Percentiles rank a stretch among this genome's conserved stretches.
Evolutionary conservation across 2,329 filamentous ascomycete species (phyloP).

Genomic region (Claviceps purpurea): DNA sequence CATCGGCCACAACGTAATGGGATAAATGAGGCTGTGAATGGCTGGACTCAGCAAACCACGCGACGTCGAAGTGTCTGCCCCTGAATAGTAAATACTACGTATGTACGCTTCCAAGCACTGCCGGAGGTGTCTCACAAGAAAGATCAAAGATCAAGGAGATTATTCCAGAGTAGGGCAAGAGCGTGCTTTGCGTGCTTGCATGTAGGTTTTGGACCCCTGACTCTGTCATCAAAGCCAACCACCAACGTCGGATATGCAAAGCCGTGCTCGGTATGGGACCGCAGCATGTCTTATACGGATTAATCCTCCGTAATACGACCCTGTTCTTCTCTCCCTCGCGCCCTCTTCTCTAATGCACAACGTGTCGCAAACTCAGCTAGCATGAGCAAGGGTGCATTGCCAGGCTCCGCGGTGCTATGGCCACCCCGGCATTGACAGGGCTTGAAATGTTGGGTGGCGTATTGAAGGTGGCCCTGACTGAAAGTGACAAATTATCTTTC

Average conservation of each 20-base stretch:
- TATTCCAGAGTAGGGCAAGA: neutral
- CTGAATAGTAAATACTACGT: neutral
- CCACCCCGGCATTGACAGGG: conserved; percentile 9
- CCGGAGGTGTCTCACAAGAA: conserved; percentile 1
- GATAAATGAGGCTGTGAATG: conserved; percentile 5
- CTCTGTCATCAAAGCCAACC: conserved; percentile 1
- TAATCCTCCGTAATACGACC: neutral
- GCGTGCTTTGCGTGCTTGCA: neutral
- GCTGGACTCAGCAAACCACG: conserved; percentile 5
- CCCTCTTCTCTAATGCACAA: conserved; percentile 3
- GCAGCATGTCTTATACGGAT: conserved; percentile 1
- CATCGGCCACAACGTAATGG: conserved; percentile 2
- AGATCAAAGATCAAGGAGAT: neutral
- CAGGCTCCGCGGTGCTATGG: conserved; percentile 10
- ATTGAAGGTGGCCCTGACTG: conserved; percentile 7
- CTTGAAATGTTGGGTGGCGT: conserved; percentile 8
- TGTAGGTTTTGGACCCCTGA: neutral
- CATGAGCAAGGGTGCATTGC: conserved; percentile 10
- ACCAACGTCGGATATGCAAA: neutral
- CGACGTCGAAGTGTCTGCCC: conserved; percentile 1
- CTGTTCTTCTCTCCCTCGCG: neutral
- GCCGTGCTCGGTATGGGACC: neutral
- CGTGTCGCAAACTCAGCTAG: conserved; percentile 3
- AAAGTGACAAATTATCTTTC: conserved; percentile 4
- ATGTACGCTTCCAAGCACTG: conserved; percentile 1